Percentiles rank a stretch among this genome's conserved stretches.
Conservation (phyloP, 1,284 basidiomycete species). For the Leccinum angustisporum region DNA sequence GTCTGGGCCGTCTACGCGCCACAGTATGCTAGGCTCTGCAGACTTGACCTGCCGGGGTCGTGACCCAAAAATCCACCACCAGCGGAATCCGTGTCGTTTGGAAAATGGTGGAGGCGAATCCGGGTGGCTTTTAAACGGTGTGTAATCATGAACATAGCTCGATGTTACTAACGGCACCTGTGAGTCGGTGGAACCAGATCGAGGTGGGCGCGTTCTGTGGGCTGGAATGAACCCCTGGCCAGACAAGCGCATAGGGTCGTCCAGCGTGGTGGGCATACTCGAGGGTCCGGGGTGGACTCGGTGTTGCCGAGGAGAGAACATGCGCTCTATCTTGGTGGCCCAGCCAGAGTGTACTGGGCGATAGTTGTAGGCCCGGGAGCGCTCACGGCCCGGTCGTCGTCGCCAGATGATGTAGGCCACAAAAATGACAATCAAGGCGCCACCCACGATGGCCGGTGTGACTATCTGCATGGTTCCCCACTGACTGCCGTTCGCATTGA, state of each 20-base stretch:
- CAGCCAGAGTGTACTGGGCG: slow-evolving; percentile 14
- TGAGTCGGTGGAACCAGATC: slow-evolving; percentile 30
- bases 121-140: background rate
- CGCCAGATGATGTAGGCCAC: slow-evolving; percentile 25
- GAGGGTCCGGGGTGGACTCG: slow-evolving; percentile 16
- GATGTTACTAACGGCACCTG: slow-evolving; percentile 28
- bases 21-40: slow-evolving; percentile 20
- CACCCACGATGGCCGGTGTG: slow-evolving; percentile 33
- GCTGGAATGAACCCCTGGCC: background rate
- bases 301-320: slow-evolving; percentile 18
- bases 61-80: slow-evolving; percentile 30
- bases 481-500: background rate
- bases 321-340: slow-evolving; percentile 13
- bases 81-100: slow-evolving; percentile 18
- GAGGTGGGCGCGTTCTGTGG: slow-evolving; percentile 13
- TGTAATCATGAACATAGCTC: slow-evolving; percentile 6
- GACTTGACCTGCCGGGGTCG: slow-evolving; percentile 29
- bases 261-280: slow-evolving; percentile 21
- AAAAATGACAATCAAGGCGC: slow-evolving; percentile 28
- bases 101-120: slow-evolving; percentile 9
- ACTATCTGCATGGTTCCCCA: slow-evolving; percentile 38
- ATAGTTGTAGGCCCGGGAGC: slow-evolving; percentile 12
- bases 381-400: slow-evolving; percentile 3
- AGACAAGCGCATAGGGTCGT: slow-evolving; percentile 22
- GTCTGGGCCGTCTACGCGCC: slow-evolving; percentile 29